Evolutionary conservation across 140 eudicot species (phyloP).

Genomic region (Oenanthe javanica): DNA sequence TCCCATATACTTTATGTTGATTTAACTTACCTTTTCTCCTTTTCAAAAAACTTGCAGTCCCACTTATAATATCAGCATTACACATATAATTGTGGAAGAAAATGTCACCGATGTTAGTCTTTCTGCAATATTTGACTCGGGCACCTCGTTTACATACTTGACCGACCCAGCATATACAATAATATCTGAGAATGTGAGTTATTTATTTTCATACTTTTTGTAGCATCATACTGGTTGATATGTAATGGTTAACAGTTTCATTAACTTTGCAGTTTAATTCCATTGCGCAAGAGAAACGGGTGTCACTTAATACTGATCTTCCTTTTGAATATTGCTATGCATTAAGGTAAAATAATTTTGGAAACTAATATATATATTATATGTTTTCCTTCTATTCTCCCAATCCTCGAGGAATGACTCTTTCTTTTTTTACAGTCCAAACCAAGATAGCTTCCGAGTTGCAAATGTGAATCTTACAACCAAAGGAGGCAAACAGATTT

Average conservation of each 20-base stretch:
- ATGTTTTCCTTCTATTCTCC: background rate
- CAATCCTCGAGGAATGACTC: background rate
- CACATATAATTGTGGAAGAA: conserved; percentile 45
- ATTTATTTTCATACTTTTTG: background rate
- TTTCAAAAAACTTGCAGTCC: conserved; percentile 37
- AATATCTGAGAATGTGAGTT: conserved; percentile 56
- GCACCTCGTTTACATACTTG: conserved; percentile 81
- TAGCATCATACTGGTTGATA: background rate
- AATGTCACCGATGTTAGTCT: conserved; percentile 42
- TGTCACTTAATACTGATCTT: conserved; percentile 22
- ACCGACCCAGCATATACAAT: conserved; percentile 66
- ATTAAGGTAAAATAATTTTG: conserved; percentile 32
- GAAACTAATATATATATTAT: background rate
- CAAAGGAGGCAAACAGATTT: conserved; percentile 54
- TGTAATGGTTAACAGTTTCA: background rate
- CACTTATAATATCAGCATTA: conserved; percentile 67
- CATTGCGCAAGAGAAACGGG: conserved; percentile 45
- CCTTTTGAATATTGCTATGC: conserved; percentile 73
- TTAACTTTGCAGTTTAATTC: conserved; percentile 61
- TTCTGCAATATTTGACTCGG: conserved; percentile 74
- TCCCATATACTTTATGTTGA: background rate
- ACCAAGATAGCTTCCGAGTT: conserved; percentile 20
- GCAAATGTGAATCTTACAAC: conserved; percentile 59
- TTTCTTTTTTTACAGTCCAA: conserved; percentile 44
- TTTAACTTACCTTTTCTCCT: background rate